phyloP scores from a whole-genome alignment of 2,329 filamentous ascomycete species.

The Epichloe festucae region DNA sequence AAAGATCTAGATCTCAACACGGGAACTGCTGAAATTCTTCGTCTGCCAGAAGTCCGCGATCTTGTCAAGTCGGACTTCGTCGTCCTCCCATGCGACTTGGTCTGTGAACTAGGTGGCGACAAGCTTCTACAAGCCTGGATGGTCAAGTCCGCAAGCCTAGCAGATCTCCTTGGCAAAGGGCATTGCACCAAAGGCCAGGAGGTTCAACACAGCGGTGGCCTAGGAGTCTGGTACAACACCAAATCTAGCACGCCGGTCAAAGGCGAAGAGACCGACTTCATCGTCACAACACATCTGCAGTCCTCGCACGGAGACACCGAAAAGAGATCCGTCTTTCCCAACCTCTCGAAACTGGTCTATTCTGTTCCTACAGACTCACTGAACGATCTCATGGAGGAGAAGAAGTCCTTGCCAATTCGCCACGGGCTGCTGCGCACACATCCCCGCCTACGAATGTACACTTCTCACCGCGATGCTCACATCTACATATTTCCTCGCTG shows the following conservation, averaged over 20 bases:
- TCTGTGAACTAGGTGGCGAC: slow-evolving; percentile 79
- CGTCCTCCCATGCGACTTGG: slow-evolving; percentile 81
- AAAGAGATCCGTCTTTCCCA: slow-evolving; percentile 50
- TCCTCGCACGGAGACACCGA: slow-evolving; percentile 29
- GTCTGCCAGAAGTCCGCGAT: slow-evolving; percentile 68
- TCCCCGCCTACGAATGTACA: slow-evolving; percentile 66
- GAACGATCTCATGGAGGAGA: slow-evolving; percentile 68
- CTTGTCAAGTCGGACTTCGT: slow-evolving; percentile 76
- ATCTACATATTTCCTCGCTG: slow-evolving; percentile 90
- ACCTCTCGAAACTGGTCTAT: slow-evolving; percentile 68
- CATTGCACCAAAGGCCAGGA: slow-evolving; percentile 25
- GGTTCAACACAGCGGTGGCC: slow-evolving; percentile 52
- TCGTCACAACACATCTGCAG: slow-evolving; percentile 61
- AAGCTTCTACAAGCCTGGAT: slow-evolving; percentile 85
- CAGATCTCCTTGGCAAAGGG: slow-evolving; percentile 40
- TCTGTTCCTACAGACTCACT: slow-evolving; percentile 81
- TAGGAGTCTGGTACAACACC: slow-evolving; percentile 87
- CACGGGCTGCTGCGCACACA: slow-evolving; percentile 65
- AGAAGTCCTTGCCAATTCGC: slow-evolving; percentile 60
- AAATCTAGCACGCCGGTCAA: slow-evolving; percentile 65
- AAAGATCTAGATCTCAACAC: slow-evolving; percentile 66
- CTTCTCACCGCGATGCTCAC: slow-evolving; percentile 78
- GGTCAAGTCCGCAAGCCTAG: slow-evolving; percentile 63
- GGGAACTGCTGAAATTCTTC: slow-evolving; percentile 78
- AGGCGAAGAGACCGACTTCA: slow-evolving; percentile 85